Evolutionary conservation across 176 grass and related monocot genomes (phyloP).

Genomic region (Raddia guianensis): DNA sequence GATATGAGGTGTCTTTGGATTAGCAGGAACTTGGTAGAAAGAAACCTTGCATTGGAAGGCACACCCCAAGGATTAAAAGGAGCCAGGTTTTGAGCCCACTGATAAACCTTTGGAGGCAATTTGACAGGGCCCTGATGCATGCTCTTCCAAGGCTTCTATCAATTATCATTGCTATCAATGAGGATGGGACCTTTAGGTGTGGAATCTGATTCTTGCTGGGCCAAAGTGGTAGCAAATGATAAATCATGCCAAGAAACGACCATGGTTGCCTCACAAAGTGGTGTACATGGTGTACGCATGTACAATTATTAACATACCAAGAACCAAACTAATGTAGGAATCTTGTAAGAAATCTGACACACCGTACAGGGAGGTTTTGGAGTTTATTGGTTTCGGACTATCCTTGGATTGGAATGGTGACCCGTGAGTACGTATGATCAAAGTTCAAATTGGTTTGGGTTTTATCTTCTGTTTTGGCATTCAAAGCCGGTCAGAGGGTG

Average conservation of each 20-base stretch:
- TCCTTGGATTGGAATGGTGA: not conserved
- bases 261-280: not conserved
- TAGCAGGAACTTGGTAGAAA: constrained; percentile 21
- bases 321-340: not conserved
- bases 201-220: constrained; percentile 23
- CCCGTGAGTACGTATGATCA: not conserved
- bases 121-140: not conserved
- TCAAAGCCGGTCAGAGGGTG: too few species aligned
- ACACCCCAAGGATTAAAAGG: constrained; percentile 4
- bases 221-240: constrained; percentile 8
- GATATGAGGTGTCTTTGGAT: constrained; percentile 10
- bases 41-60: constrained; percentile 37
- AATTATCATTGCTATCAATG: constrained; percentile 25
- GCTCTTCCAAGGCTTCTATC: not conserved
- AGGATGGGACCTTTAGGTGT: not conserved
- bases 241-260: not conserved
- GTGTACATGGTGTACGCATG: not conserved
- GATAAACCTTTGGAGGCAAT: constrained; percentile 34
- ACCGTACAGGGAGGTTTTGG: not conserved
- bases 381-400: not conserved
- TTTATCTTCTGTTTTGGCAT: not conserved
- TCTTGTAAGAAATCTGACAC: not conserved
- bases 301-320: not conserved
- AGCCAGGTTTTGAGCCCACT: constrained; percentile 22
- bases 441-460: not conserved